Evolutionary conservation across 2,329 filamentous ascomycete genomes (phyloP), one percentile per base, ranked within the genome.

Genomic region (Tothia fuscella): DNA sequence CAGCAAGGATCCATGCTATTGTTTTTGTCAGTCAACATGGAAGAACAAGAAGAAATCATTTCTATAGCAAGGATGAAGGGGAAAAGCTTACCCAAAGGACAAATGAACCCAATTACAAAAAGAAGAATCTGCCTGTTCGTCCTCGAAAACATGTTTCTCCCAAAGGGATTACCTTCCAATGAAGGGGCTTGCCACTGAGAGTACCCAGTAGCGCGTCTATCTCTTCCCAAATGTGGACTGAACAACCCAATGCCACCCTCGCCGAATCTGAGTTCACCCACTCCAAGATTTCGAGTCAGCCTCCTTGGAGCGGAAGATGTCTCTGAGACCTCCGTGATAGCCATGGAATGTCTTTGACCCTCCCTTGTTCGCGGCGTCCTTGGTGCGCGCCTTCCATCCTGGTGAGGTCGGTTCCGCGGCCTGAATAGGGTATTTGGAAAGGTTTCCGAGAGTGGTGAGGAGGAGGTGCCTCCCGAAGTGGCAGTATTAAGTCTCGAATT

Each of bases 1-100:
- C 74, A 2, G 80, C 86, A 48, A 86, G 67, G 64, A 89, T 82
- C 85, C 85, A 93, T 42, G 80, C 81, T 80, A 50, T 37, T 43
- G 35, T 31, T 36, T 4, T 26, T 43, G 51, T 38, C 30, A 35
- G 39, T 40, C 22, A 17, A 31, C n/a, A 21, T n/a, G n/a, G 10
- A 16, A 14, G 5, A 22, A 16, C 14, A 38, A 29, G 6, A 9
- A 16, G 25, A 16, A n/a, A 28, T 17, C 14, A 19, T 25, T 20
- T 14, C 2, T 34, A 10, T 14, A 35, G 35, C 32, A 29, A n/a
- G n/a, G n/a, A n/a, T 29, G 9, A 9, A 30, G 37, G 46, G 55
- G 47, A 50, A 46, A 30, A 36, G 44, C 48, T 50, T 53, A 55
- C 54, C 28, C 35, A 86, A 70, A 5, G 84, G 86, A 53, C 86